Evolutionary conservation across 257 asterid species (phyloP), one percentile per base, ranked within the genome.

Genomic region (Jasminum sambac): DNA sequence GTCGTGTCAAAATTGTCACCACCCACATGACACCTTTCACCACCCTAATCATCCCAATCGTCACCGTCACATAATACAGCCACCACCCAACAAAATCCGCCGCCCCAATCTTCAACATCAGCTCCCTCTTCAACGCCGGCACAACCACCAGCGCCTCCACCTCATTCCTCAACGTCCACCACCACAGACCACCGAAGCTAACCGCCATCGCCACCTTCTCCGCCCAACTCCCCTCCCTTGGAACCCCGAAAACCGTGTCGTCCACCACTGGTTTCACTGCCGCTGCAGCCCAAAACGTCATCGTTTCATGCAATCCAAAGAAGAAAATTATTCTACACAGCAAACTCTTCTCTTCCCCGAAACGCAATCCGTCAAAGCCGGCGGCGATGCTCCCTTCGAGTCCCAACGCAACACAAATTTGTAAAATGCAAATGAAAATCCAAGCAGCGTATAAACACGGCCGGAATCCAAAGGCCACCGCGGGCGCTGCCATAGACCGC

Each of bases 91-190:
- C 40, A n/a, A 79, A 78, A 61, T 81, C 95, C 71, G 73, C 84
- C 72, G 75, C 73, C n/a, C 75, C 92, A 40, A 84, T 64, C 23
- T 71, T 76, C 75, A 76, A 62, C 59, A 68, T 21, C 66, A 82
- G 48, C 71, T 72, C 90, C 70, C 72, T 71, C 74, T 66, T 81
- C 24, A 82, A 72, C 86, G 83, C 84, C 44, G 85, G 85, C 73
- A 83, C 80, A 48, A 68, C 83, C 76, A 76, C 92, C 79, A 89
- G 72, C 7, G 89, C 84, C 65, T 87, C 97, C 70, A 81, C 80
- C 75, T 90, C 95, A 24, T 80, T 88, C 74, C 84, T 82, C 81
- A 90, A 58, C 64, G 81, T 76, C 89, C 90, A 84, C 96, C 92
- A 87, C 97, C 97, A 91, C 73, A 91, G 63, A 0, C 65, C 69